A percentile compares a stretch with the other conserved stretches of the same genome.
These are phyloP conservation scores for Neurospora sp. DNA, from an alignment of 2,329 filamentous ascomycete genomes.

Conservation along the genomic window DNA sequence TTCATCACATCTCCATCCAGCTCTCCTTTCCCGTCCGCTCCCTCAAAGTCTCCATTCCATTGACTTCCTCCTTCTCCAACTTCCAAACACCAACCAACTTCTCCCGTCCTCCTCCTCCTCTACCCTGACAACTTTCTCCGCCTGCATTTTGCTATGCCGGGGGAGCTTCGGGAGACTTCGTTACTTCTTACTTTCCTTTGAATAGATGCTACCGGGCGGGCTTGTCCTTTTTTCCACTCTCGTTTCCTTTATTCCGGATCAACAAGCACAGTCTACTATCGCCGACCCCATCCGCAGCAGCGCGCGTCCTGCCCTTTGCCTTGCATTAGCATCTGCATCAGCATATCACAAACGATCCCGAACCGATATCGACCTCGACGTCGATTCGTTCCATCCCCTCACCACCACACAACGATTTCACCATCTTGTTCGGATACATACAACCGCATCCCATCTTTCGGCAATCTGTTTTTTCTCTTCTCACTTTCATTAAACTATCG, in stretches of 20 bases:
- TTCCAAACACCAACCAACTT: not conserved
- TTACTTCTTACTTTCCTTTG: not conserved
- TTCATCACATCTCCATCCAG: not conserved
- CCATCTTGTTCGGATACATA: not conserved
- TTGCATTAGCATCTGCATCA: not conserved
- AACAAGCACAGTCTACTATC: not conserved
- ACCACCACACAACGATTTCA: not conserved
- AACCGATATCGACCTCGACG: not conserved
- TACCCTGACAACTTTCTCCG: constrained; percentile 1
- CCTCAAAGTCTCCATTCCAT: not conserved
- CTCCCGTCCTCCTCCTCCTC: constrained; percentile 3
- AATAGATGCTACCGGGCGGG: not conserved
- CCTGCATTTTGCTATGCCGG: constrained; percentile 2
- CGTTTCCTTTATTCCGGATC: not conserved
- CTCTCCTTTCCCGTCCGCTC: not conserved
- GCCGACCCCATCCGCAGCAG: not conserved
- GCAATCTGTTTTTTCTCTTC: not conserved
- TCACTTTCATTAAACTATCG: not conserved
- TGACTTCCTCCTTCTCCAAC: not conserved
- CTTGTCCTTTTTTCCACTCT: not conserved
- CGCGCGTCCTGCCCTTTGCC: not conserved
- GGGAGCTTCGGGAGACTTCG: constrained; percentile 1
- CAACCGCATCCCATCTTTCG: not conserved
- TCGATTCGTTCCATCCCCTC: not conserved
- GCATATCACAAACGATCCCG: not conserved